phyloP scores from a whole-genome alignment of 1,284 basidiomycete genomes.

The Coniophora puteana region DNA sequence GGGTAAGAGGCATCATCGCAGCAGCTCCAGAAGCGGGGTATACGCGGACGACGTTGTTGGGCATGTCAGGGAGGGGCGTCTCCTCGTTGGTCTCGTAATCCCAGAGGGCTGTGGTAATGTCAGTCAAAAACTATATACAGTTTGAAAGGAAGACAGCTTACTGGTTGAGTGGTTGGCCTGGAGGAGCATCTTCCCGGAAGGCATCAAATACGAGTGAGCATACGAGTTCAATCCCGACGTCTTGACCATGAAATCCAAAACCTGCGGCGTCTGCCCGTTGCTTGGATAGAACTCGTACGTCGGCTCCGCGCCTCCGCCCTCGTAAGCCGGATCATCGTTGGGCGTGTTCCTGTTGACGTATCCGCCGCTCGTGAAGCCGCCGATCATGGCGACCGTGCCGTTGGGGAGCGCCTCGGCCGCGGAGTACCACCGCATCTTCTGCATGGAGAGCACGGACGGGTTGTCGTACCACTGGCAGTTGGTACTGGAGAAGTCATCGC shows the following conservation, averaged over 20 bases:
- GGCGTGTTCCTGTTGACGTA: conserved; percentile 86
- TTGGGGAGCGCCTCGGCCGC: conserved; percentile 74
- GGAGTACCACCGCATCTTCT: conserved; percentile 84
- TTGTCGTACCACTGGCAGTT: conserved; percentile 82
- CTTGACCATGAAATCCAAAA: conserved; percentile 75
- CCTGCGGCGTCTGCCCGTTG: conserved; percentile 48
- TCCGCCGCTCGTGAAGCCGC: conserved; percentile 81
- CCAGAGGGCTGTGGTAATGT: conserved; percentile 50
- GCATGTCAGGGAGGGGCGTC: conserved; percentile 59
- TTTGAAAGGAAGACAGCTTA: conserved; percentile 30
- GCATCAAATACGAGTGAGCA: conserved; percentile 81
- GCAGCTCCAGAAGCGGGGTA: conserved; percentile 92
- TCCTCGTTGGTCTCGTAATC: conserved; percentile 58
- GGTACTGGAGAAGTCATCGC: conserved; percentile 43
- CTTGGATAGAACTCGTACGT: conserved; percentile 86
- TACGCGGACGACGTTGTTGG: conserved; percentile 68
- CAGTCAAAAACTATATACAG: conserved; percentile 12
- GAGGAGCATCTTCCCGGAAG: conserved; percentile 80
- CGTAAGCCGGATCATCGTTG: conserved; percentile 58
- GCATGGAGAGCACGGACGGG: conserved; percentile 64
- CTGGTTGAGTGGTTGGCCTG: conserved; percentile 83
- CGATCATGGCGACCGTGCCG: conserved; percentile 69
- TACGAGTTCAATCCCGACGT: conserved; percentile 92
- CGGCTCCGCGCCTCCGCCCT: conserved; percentile 62
- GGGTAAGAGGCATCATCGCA: conserved; percentile 89